Base-by-base conservation (phyloP, 1,139 yeast species). In the Scheffersomyces insectosa region DNA sequence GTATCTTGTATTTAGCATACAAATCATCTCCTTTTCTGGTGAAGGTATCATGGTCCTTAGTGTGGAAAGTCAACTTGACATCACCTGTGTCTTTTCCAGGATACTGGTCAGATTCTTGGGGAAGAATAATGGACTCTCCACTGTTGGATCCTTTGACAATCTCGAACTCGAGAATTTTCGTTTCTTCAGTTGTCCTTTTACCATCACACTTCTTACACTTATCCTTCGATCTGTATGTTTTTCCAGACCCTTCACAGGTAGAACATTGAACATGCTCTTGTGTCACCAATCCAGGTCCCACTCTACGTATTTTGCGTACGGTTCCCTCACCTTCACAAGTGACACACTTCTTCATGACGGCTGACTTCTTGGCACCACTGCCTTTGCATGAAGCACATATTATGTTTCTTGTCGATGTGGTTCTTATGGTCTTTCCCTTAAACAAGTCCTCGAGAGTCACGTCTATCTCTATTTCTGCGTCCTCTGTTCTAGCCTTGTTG, bases 61-160 rank as follows among this genome's bases (percentile, higher is more conserved):
- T 82, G 38, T 70, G 67, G 42, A 84, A 76, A 0, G 75, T 77
- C 51, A 93, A 72, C 4, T 85, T 71, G 23, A 91, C 83, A 64
- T 90, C 91, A 5, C 98, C 98, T 0, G 96, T 77, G 38, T 69
- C 68, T 56, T 81, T 81, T 1, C 91, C 95, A 5, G 85, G 83
- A 32, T 71, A 83, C 59, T 89, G 82, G 63, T 93, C 97, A 2
- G 97, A 83, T 63, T 85, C 89, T 6, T 83, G 85, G 40, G 72
- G 66, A 45, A 90, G 68, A 1, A 78, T 77, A 23, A 93, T 77
- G 6, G 69, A 61, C 41, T 84, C 90, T 8, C 85, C 87, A 36
- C 75, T 70, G 33, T 68, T 65, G 5, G 89, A 76, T 1, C 99
- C 98, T 38, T 81, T 81, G 6, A 81, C 81, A 28, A 93, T 81